A percentile compares a stretch with the other conserved stretches of the same genome.
Conservation (phyloP, 2,329 filamentous ascomycete genomes). For the Diatrype stigma region DNA sequence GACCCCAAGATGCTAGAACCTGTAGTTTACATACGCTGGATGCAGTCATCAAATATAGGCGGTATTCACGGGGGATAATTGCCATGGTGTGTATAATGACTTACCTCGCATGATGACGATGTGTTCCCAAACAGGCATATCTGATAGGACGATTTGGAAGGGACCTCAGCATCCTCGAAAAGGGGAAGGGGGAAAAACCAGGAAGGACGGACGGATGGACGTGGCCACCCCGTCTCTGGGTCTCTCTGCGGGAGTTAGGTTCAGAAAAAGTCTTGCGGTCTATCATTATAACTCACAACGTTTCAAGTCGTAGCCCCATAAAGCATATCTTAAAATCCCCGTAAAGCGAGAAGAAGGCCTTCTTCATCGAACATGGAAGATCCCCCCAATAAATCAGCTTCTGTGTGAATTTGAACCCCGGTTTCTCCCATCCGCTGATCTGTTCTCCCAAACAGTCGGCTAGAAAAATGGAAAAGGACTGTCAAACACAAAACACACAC, state of each 20-base stretch:
- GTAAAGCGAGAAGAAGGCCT: background rate
- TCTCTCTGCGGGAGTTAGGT: conserved; percentile 30
- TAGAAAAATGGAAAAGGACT: too few relatives aligned
- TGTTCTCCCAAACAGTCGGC: too few relatives aligned
- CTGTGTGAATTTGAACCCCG: background rate
- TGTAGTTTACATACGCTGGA: too few relatives aligned
- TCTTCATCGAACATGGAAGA: conserved; percentile 4
- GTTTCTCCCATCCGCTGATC: too few relatives aligned
- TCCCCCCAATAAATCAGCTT: background rate
- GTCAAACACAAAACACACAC: background rate
- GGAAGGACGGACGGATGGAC: too few relatives aligned
- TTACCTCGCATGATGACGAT: background rate
- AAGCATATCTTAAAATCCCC: background rate
- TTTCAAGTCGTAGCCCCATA: conserved; percentile 10
- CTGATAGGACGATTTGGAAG: background rate
- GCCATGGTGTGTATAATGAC: background rate
- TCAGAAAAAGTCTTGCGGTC: conserved; percentile 24
- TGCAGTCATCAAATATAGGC: background rate
- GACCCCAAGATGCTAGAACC: too few relatives aligned
- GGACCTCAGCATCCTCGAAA: background rate
- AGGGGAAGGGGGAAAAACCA: background rate
- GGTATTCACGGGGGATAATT: background rate
- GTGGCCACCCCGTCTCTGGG: too few relatives aligned
- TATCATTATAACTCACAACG: conserved; percentile 31
- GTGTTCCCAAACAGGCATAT: too few relatives aligned